A percentile compares a stretch with the other conserved stretches of the same genome.
Evolutionary conservation across 345 rosid species (phyloP).

Genomic region (Iberis pinnata): DNA sequence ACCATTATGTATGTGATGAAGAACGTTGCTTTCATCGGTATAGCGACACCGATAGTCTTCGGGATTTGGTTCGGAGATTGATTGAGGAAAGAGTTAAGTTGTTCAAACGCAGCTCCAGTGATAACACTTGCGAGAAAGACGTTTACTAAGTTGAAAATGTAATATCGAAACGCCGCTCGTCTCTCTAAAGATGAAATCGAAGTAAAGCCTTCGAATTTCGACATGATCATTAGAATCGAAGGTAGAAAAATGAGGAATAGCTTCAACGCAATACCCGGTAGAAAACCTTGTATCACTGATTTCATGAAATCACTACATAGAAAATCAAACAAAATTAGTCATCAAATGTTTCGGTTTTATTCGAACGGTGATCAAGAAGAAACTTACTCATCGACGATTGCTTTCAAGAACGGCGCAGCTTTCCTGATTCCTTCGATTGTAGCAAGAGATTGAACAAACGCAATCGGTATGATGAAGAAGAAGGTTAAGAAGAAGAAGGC

Average conservation of each 20-base stretch:
- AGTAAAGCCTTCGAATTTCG: conserved; percentile 84
- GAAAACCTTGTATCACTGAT: conserved; percentile 76
- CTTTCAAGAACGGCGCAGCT: conserved; percentile 56
- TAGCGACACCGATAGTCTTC: conserved; percentile 71
- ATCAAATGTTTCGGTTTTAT: too few species aligned
- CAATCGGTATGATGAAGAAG: conserved; percentile 87
- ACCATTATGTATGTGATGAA: conserved; percentile 96
- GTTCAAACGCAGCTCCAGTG: conserved; percentile 74
- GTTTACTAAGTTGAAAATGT: conserved; percentile 74
- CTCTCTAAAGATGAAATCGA: conserved; percentile 77
- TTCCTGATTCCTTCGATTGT: conserved; percentile 77
- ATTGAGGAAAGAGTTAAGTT: conserved; percentile 55
- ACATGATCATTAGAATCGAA: conserved; percentile 83
- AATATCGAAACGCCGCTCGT: conserved; percentile 80
- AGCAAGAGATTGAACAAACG: conserved; percentile 85
- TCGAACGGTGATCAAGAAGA: too few species aligned
- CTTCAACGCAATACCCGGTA: conserved; percentile 87
- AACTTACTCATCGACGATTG: conserved; percentile 61
- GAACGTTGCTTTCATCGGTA: conserved; percentile 90
- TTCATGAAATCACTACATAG: conserved; percentile 59
- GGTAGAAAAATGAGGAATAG: conserved; percentile 93
- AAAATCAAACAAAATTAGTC: conserved; percentile 2
- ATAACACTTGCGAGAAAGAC: conserved; percentile 81
- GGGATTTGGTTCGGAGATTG: conserved; percentile 70
- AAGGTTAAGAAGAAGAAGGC: conserved; percentile 95